Conservation (phyloP, 2,329 filamentous ascomycete species). For the Xylariaceae sp. region DNA sequence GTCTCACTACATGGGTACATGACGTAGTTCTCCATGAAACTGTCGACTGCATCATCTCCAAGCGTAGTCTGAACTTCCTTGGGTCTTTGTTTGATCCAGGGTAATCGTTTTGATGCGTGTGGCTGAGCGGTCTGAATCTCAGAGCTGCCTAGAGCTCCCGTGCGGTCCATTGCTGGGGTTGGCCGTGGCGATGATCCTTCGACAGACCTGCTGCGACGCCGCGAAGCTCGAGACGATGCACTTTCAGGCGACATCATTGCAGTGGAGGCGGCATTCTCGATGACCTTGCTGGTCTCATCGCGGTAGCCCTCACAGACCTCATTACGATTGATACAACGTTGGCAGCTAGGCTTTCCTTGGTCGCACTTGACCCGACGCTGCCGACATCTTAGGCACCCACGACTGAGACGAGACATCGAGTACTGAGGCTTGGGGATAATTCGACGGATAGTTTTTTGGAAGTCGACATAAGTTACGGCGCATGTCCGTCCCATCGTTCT, state of each 20-base stretch:
- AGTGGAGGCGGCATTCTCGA: constrained; percentile 3
- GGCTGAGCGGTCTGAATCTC: not conserved
- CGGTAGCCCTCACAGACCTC: constrained; percentile 35
- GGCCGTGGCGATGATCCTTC: not conserved
- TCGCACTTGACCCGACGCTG: constrained; percentile 27
- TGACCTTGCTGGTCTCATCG: constrained; percentile 31
- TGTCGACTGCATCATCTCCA: constrained; percentile 27
- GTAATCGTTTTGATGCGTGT: not conserved
- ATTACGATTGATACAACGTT: constrained; percentile 32
- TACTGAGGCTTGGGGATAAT: no score
- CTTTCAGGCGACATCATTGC: not conserved
- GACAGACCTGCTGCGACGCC: not conserved
- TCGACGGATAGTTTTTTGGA: no score
- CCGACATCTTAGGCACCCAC: constrained; percentile 12
- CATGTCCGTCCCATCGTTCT: no score
- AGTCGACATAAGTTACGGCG: no score
- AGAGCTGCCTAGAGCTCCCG: not conserved
- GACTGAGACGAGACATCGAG: constrained; percentile 15
- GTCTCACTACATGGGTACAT: constrained; percentile 32
- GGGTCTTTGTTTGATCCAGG: constrained; percentile 20
- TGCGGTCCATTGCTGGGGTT: not conserved
- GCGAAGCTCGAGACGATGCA: not conserved
- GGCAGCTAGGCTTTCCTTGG: constrained; percentile 29
- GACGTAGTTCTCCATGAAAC: constrained; percentile 36
- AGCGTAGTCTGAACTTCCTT: constrained; percentile 1